These are phyloP conservation scores for Hypoxylon sp. DNA, from an alignment of 2,329 filamentous ascomycete genomes.

Conservation along the genomic window DNA sequence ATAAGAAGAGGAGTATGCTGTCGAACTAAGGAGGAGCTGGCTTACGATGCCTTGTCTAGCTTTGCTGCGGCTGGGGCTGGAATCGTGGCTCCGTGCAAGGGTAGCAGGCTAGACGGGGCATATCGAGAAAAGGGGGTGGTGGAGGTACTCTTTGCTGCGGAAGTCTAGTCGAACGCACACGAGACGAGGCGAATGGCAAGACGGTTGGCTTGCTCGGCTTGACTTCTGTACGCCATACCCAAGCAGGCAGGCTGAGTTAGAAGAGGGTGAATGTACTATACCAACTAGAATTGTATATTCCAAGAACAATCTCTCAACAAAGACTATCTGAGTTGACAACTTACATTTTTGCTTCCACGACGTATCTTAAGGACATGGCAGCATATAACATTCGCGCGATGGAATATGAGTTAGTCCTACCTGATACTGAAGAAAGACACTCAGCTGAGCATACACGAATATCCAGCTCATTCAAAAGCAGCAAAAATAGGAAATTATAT, in stretches of 20 bases:
- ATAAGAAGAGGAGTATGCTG: constrained; percentile 66
- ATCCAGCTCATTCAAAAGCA: neutral
- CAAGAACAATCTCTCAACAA: constrained; percentile 23
- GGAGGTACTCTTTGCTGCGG: neutral
- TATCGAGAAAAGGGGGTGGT: neutral
- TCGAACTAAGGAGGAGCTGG: constrained; percentile 46
- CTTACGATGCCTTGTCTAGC: no score
- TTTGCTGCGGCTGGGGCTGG: no score
- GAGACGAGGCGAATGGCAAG: neutral
- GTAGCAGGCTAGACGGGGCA: neutral
- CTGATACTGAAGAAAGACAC: no score
- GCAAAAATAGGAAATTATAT: constrained; percentile 5
- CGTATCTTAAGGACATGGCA: no score
- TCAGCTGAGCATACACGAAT: neutral
- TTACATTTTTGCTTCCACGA: no score
- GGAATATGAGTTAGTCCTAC: no score
- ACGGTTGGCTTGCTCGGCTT: neutral
- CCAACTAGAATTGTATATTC: constrained; percentile 39
- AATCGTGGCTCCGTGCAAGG: no score
- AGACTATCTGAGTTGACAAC: neutral
- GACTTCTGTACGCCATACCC: neutral
- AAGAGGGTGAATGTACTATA: constrained; percentile 25
- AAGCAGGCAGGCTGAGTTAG: neutral
- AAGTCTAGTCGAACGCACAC: no score
- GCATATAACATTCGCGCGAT: no score